Base-by-base conservation (phyloP, 1,284 basidiomycete genomes). In the Microbotryomycetes sp. region DNA sequence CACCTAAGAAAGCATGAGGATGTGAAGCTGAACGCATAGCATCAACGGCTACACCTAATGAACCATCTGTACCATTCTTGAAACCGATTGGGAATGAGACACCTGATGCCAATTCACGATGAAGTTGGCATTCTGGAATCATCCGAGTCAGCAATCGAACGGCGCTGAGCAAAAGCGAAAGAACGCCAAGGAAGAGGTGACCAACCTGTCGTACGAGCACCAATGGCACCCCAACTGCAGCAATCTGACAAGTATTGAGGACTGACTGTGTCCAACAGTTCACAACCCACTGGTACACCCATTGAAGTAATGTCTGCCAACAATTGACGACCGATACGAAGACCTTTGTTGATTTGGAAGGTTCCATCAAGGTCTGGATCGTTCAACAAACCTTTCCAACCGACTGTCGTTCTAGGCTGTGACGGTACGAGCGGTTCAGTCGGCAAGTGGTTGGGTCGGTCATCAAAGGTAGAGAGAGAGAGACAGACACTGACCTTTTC, bases 51-150 rank as follows among this genome's bases (percentile, higher is more conserved):
- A 80, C 76, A 65, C 80, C 73, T 67, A 91, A 85, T 22, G 87
- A 87, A 55, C 94, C 94, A 76, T 97, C 93, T 5, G 94, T 97
- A 58, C 93, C 93, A 76, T 98, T 98, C 79, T 98, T 98, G 86
- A 98, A 98, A 67, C 75, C 76, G 66, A 91, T 87, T 15, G 89
- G 89, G 83, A 90, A 89, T 54, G 88, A 89, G 31, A 87, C 84
- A 73, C 89, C 89, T n/a, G 84, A 87, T 3, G 90, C 89, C 55
- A 94, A 86, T 78, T 96, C 92, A 63, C 92, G 85, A 74, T 94
- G 92, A 12, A 96, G 84, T 75, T 96, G 92, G 4, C 86, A 89
- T 77, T 96, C 69, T 62, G 56, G 19, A 51, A 19, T 4, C 1
- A 12, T 14, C 3, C 25, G 31, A 3, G 48, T 52, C 26, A 62